Conservation (phyloP, 345 rosid species). For the Lumnitzera littorea region DNA sequence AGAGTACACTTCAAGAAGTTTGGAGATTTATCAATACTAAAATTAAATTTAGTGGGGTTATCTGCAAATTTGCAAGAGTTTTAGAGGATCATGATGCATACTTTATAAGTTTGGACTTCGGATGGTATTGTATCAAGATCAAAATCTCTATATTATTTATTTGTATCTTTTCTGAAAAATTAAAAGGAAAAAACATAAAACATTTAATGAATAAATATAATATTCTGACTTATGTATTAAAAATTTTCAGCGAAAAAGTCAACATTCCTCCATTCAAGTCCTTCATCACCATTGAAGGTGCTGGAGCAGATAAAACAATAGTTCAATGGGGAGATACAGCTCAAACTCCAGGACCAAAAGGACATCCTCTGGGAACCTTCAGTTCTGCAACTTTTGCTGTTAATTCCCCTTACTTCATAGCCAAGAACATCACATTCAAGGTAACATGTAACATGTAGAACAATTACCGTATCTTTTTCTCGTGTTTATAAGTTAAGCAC, state of each 20-base stretch:
- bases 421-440: conserved; percentile 92
- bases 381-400: conserved; percentile 91
- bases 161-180: no score
- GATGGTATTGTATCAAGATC: no score
- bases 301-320: conserved; percentile 78
- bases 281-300: conserved; percentile 82
- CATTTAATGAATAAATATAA: neutral
- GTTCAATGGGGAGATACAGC: conserved; percentile 99
- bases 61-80: no score
- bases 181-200: no score
- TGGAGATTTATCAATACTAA: no score
- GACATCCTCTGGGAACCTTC: conserved; percentile 69
- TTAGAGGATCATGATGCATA: no score
- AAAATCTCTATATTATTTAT: no score
- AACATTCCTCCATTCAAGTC: conserved; percentile 70
- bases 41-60: no score
- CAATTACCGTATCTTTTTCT: no score
- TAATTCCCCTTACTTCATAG: conserved; percentile 77
- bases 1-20: no score
- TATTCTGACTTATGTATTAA: neutral
- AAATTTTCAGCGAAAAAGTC: conserved; percentile 67
- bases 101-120: no score
- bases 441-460: conserved; percentile 9
- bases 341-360: conserved; percentile 60
- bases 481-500: no score